Evolutionary conservation across 1,284 basidiomycete genomes (phyloP).

Genomic region (Omphalotus olearius): DNA sequence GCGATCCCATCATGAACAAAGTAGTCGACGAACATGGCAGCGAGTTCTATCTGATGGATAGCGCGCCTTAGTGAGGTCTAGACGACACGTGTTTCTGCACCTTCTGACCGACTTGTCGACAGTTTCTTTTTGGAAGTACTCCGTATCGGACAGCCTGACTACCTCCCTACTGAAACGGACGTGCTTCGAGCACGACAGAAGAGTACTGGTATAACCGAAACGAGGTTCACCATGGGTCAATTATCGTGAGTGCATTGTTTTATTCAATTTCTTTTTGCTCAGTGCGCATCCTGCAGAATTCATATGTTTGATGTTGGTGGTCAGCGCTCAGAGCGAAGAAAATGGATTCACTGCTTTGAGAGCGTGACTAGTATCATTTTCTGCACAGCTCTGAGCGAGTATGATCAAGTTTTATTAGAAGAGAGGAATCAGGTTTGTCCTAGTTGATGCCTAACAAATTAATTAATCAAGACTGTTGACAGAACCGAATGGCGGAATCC

Average conservation of each 20-base stretch:
- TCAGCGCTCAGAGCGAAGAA: slow-evolving; percentile 90
- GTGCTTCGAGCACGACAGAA: slow-evolving; percentile 88
- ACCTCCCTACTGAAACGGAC: slow-evolving; percentile 86
- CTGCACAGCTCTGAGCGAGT: slow-evolving; percentile 91
- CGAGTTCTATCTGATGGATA: slow-evolving; percentile 98
- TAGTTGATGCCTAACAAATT: not conserved
- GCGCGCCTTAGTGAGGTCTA: slow-evolving; percentile 76
- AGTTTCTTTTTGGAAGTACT: slow-evolving; percentile 89
- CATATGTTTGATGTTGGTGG: slow-evolving; percentile 95
- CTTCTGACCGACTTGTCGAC: slow-evolving; percentile 1
- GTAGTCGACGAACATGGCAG: slow-evolving; percentile 81
- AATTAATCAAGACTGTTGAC: slow-evolving; percentile 5
- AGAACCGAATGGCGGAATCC: slow-evolving; percentile 96
- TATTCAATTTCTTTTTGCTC: slow-evolving; percentile 21
- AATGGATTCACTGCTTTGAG: slow-evolving; percentile 95
- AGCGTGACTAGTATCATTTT: slow-evolving; percentile 95
- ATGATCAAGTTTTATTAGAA: slow-evolving; percentile 86
- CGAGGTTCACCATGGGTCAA: slow-evolving; percentile 69
- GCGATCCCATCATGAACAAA: slow-evolving; percentile 83
- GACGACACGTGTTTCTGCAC: not conserved
- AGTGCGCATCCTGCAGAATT: slow-evolving; percentile 52
- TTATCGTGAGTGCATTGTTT: slow-evolving; percentile 64
- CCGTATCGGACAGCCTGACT: slow-evolving; percentile 77
- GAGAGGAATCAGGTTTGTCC: slow-evolving; percentile 69
- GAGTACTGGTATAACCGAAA: slow-evolving; percentile 93